These are phyloP conservation scores for Syzygium jambos DNA, from an alignment of 345 rosid species.

Conservation along the genomic window DNA sequence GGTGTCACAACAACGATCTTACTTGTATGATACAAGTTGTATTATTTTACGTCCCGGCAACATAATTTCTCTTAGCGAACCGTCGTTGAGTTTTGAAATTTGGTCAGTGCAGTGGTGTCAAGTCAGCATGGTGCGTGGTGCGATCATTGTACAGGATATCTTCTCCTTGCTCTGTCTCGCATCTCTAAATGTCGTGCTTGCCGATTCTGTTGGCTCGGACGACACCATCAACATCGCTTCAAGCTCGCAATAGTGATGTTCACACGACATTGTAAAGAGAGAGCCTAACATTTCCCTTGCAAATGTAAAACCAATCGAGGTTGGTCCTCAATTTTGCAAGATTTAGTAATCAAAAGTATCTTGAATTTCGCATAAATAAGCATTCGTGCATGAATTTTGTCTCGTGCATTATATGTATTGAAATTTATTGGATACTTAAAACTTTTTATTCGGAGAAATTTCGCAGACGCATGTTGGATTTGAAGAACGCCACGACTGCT, in stretches of 20 bases:
- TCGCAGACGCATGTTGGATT: not conserved
- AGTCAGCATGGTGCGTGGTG: not conserved
- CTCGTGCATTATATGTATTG: not conserved
- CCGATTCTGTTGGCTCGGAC: not conserved
- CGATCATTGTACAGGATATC: not conserved
- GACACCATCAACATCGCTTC: not conserved
- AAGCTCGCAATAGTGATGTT: not conserved
- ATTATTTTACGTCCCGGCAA: not conserved
- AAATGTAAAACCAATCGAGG: not conserved
- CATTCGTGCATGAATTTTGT: accelerated
- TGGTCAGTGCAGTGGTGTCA: not conserved
- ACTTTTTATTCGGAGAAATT: not conserved
- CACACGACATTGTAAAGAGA: not conserved
- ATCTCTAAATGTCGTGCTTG: not conserved
- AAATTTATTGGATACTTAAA: not conserved
- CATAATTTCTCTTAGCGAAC: not conserved
- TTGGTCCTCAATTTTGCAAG: not conserved
- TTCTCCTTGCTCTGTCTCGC: not conserved
- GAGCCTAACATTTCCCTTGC: not conserved
- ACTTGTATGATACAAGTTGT: not conserved
- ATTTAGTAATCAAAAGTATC: not conserved
- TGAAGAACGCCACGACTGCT: not conserved
- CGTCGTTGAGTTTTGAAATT: not conserved
- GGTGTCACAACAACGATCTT: not conserved
- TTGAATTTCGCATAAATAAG: not conserved